phyloP scores from a whole-genome alignment of 2,329 filamentous ascomycete genomes.

The Talaromyces sp. region DNA sequence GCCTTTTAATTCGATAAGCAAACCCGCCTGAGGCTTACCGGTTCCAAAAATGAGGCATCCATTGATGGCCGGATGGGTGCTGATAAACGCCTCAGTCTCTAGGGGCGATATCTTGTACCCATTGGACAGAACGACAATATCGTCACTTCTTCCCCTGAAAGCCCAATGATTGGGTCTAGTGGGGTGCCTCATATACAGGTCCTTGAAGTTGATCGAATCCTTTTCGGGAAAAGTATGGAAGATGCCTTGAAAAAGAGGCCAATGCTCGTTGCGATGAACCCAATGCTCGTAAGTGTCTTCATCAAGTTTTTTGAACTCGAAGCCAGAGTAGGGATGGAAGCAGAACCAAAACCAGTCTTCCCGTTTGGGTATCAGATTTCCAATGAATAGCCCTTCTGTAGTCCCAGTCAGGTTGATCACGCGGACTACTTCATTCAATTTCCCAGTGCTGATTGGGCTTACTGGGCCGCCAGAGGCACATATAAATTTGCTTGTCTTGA shows the following conservation, averaged over 20 bases:
- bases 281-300: slow-evolving; percentile 32
- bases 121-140: slow-evolving; percentile 22
- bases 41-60: slow-evolving; percentile 19
- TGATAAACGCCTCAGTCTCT: slow-evolving; percentile 17
- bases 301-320: slow-evolving; percentile 22
- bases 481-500: slow-evolving; percentile 2
- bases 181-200: slow-evolving; percentile 19
- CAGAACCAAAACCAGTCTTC: slow-evolving; percentile 13
- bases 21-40: slow-evolving; percentile 17
- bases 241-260: slow-evolving; percentile 21
- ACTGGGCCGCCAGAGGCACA: slow-evolving; percentile 9
- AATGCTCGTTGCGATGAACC: slow-evolving; percentile 29
- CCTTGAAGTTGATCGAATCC: slow-evolving; percentile 23
- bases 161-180: slow-evolving; percentile 22
- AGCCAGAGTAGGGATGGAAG: slow-evolving; percentile 18
- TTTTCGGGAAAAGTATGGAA: slow-evolving; percentile 28
- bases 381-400: slow-evolving; percentile 7
- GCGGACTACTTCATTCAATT: slow-evolving; percentile 1
- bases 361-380: neutral
- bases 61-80: slow-evolving; percentile 16
- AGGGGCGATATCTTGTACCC: slow-evolving; percentile 20
- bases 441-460: slow-evolving; percentile 1
- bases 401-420: slow-evolving; percentile 9
- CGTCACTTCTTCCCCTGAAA: slow-evolving; percentile 22
- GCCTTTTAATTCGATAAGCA: slow-evolving; percentile 17